These are phyloP conservation scores for Lepraria neglecta DNA, from an alignment of 495 filamentous ascomycete genomes.

Conservation along the genomic window DNA sequence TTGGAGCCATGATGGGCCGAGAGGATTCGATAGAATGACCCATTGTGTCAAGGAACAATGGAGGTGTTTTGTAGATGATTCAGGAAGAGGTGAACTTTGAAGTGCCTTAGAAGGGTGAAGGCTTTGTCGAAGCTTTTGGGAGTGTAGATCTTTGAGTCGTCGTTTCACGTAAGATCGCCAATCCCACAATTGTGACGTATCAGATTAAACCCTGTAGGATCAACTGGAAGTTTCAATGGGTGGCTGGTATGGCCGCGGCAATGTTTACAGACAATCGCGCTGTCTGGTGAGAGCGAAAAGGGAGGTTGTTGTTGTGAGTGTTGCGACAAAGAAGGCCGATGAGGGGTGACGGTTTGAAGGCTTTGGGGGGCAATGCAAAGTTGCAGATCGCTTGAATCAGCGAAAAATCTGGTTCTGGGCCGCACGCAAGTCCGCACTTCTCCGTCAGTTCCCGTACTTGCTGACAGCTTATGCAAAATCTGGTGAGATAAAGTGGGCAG, in stretches of 20 bases:
- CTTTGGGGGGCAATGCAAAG: neutral
- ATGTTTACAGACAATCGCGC: neutral
- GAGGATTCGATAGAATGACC: constrained; percentile 70
- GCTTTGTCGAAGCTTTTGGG: constrained; percentile 4
- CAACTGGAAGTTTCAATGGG: constrained; percentile 1
- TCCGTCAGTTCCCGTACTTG: neutral
- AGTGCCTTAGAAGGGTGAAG: neutral
- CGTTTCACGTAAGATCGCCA: constrained; percentile 13
- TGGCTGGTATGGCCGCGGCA: neutral
- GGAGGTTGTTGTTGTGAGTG: neutral
- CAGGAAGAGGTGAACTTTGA: neutral
- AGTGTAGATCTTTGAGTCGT: constrained; percentile 10
- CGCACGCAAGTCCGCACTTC: neutral
- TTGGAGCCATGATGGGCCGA: constrained; percentile 69
- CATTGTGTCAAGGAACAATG: constrained; percentile 25
- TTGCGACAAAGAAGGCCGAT: constrained; percentile 2
- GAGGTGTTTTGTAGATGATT: neutral
- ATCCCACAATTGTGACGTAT: constrained; percentile 2
- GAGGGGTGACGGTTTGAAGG: neutral
- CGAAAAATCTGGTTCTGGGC: constrained; percentile 2
- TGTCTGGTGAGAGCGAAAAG: neutral
- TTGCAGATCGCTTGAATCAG: neutral
- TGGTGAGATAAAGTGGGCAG: neutral
- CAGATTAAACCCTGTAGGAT: neutral
- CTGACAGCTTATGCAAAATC: constrained; percentile 8